phyloP scores from a whole-genome alignment of 148 eudicot species.

The Pouteria glomerata region DNA sequence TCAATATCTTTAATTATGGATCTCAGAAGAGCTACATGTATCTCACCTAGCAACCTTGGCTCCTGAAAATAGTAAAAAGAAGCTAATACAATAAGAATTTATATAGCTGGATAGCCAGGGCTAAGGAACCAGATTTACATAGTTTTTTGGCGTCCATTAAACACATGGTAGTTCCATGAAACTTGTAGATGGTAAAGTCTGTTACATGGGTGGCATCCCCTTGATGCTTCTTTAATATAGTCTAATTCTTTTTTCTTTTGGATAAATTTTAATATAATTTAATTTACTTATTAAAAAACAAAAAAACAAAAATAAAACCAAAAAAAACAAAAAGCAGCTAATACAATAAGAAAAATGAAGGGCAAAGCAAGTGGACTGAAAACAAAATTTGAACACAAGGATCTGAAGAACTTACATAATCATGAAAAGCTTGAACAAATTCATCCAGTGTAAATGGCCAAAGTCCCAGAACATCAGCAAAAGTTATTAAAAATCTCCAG shows the following conservation, averaged over 20 bases:
- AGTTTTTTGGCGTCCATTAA: no score
- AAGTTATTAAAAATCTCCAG: constrained; percentile 84
- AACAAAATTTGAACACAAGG: not conserved
- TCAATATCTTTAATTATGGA: constrained; percentile 80
- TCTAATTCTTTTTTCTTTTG: no score
- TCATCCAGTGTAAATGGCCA: constrained; percentile 98
- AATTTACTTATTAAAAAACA: no score
- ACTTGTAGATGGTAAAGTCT: no score
- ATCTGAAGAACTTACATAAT: constrained; percentile 54
- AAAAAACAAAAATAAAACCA: not conserved
- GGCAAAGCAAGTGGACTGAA: not conserved
- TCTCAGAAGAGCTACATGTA: constrained; percentile 73
- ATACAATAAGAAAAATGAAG: no score
- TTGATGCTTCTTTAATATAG: no score
- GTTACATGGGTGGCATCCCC: no score
- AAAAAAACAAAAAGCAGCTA: not conserved
- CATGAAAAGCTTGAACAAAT: constrained; percentile 88
- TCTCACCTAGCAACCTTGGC: constrained; percentile 74
- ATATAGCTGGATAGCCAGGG: no score
- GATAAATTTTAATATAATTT: no score
- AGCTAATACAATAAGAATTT: not conserved
- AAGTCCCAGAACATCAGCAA: constrained; percentile 81
- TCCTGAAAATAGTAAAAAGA: constrained; percentile 40
- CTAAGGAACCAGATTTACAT: no score
- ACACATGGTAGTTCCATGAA: no score